A percentile compares a stretch with the other conserved stretches of the same genome.
phyloP scores from a whole-genome alignment of 768 basidiomycete species.

The Calocybe gangraenosa region DNA sequence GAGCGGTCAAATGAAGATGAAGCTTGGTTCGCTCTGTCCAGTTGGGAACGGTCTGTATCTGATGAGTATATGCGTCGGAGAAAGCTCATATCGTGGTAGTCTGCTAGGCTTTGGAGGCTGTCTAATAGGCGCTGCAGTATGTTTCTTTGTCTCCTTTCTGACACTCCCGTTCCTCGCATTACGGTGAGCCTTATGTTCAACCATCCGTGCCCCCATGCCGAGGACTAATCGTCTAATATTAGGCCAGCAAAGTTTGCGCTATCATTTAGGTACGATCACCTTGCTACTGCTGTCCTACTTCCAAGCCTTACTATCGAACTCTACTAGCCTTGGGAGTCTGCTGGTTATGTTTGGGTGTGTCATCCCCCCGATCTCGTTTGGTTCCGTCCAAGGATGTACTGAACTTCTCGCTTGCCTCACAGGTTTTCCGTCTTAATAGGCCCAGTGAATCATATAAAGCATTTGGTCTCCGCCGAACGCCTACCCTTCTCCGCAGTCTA shows the following conservation, averaged over 20 bases:
- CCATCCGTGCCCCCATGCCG: slow-evolving; percentile 8
- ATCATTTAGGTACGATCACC: slow-evolving; percentile 61
- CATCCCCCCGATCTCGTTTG: background rate
- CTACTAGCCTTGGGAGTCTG: slow-evolving; percentile 71
- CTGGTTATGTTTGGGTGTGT: slow-evolving; percentile 95
- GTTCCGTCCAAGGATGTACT: background rate
- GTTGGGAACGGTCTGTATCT: slow-evolving; percentile 79
- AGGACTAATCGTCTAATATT: too few species aligned
- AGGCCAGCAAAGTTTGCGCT: slow-evolving; percentile 91
- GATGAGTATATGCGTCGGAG: too few species aligned
- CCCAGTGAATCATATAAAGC: slow-evolving; percentile 89
- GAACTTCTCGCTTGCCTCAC: background rate
- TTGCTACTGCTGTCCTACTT: background rate
- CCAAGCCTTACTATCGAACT: slow-evolving; percentile 3
- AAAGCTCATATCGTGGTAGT: slow-evolving; percentile 32
- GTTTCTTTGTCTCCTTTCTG: slow-evolving; percentile 89
- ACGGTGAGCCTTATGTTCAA: slow-evolving; percentile 24
- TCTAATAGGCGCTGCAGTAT: slow-evolving; percentile 84
- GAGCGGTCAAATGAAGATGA: slow-evolving; percentile 93
- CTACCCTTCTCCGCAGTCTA: slow-evolving; percentile 84
- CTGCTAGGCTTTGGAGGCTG: slow-evolving; percentile 90
- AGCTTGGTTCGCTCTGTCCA: slow-evolving; percentile 86
- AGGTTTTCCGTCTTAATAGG: slow-evolving; percentile 87
- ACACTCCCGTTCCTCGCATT: slow-evolving; percentile 58
- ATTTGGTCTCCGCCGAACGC: slow-evolving; percentile 76